Conservation (phyloP, 140 eudicot species). For the Anethum foeniculum region DNA sequence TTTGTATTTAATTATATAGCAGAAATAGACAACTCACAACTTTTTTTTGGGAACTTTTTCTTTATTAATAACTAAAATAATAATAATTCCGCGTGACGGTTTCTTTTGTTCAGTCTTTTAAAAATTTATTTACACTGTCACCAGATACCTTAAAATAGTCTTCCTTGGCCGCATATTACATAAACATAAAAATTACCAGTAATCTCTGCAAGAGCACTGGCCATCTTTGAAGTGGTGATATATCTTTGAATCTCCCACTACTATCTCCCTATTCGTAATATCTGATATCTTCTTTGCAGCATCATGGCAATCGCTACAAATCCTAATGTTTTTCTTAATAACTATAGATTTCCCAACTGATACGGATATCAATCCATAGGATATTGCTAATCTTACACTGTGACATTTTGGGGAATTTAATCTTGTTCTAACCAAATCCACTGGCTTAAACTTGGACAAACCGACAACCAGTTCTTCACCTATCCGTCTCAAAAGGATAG, state of each 20-base stretch:
- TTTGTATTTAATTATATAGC: neutral
- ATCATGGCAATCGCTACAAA: slow-evolving; percentile 66
- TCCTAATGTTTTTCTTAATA: slow-evolving; percentile 51
- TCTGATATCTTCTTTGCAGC: slow-evolving; percentile 53
- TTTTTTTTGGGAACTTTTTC: neutral
- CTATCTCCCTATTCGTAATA: slow-evolving; percentile 43
- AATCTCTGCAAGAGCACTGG: slow-evolving; percentile 62
- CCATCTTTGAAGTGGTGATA: slow-evolving; percentile 66
- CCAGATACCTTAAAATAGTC: neutral
- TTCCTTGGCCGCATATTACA: neutral
- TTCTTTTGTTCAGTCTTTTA: neutral
- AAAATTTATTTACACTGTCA: slow-evolving; percentile 1
- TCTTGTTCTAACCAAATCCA: slow-evolving; percentile 28
- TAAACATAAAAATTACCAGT: slow-evolving; percentile 42
- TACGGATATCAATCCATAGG: slow-evolving; percentile 51
- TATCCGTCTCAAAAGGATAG: slow-evolving; percentile 28
- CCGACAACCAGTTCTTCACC: slow-evolving; percentile 22
- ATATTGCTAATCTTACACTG: slow-evolving; percentile 61
- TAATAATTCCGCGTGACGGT: neutral
- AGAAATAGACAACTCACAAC: neutral
- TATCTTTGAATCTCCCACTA: slow-evolving; percentile 73
- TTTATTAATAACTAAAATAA: neutral
- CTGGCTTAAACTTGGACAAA: slow-evolving; percentile 38
- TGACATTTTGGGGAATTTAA: slow-evolving; percentile 41
- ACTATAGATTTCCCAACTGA: slow-evolving; percentile 41